phyloP scores from a whole-genome alignment of 768 basidiomycete genomes.

The Collybia nuda region DNA sequence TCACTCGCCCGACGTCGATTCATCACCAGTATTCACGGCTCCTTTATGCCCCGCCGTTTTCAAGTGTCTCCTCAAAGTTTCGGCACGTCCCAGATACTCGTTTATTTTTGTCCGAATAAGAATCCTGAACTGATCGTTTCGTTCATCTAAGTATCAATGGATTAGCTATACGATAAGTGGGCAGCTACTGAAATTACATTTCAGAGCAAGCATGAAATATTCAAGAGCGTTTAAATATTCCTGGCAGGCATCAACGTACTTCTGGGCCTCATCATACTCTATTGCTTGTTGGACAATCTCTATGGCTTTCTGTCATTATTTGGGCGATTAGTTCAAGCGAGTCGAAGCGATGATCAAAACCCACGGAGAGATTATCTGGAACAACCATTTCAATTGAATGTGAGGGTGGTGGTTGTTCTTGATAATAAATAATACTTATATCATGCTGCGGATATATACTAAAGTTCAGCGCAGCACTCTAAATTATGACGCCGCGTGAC shows the following conservation, averaged over 20 bases:
- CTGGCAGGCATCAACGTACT: conserved; percentile 96
- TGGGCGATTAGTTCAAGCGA: too few species aligned
- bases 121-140: conserved; percentile 89
- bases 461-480: too few species aligned
- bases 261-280: conserved; percentile 88
- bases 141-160: conserved; percentile 62
- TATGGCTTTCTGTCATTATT: conserved; percentile 54
- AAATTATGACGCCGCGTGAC: too few species aligned
- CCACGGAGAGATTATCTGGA: too few species aligned
- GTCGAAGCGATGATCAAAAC: too few species aligned
- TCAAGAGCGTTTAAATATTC: conserved; percentile 93
- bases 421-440: too few species aligned
- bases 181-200: conserved; percentile 54
- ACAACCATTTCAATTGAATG: too few species aligned
- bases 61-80: conserved; percentile 87
- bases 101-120: conserved; percentile 86
- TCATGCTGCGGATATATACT: too few species aligned
- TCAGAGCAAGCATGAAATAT: conserved; percentile 97
- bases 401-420: too few species aligned
- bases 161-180: not conserved
- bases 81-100: conserved; percentile 91
- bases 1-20: conserved; percentile 45
- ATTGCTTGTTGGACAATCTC: conserved; percentile 92
- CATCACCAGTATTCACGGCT: conserved; percentile 49
- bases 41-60: conserved; percentile 53